Conservation (phyloP, 495 filamentous ascomycete species). For the Podospora bellae-mahoneyi region DNA sequence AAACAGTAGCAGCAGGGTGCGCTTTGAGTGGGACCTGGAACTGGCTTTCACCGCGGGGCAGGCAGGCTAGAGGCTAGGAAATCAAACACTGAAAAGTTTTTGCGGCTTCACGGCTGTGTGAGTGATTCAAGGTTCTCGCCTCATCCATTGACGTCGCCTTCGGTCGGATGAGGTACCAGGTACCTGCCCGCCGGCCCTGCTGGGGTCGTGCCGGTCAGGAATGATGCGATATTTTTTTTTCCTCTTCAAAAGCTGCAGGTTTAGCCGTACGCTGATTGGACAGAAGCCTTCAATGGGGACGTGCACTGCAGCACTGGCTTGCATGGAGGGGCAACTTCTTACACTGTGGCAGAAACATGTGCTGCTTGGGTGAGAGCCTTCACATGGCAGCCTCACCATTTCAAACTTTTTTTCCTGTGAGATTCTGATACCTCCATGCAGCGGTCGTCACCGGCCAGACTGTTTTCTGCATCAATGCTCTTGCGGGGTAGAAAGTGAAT, state of each 20-base stretch:
- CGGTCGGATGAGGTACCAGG: slow-evolving; percentile 15
- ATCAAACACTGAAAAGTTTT: slow-evolving; percentile 22
- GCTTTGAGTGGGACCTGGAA: not conserved
- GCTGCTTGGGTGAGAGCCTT: not conserved
- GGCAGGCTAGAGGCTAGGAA: slow-evolving; percentile 11
- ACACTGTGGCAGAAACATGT: not conserved
- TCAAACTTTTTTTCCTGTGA: not conserved
- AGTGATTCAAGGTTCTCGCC: slow-evolving; percentile 23
- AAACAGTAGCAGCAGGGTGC: slow-evolving; percentile 15
- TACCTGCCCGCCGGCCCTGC: slow-evolving; percentile 12
- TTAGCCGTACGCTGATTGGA: slow-evolving; percentile 20
- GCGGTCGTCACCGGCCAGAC: slow-evolving; percentile 5
- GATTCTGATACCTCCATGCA: not conserved
- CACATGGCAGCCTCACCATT: slow-evolving; percentile 3
- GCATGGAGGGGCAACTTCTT: slow-evolving; percentile 14
- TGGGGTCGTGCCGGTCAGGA: slow-evolving; percentile 15
- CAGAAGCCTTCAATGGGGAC: slow-evolving; percentile 18
- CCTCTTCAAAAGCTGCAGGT: slow-evolving; percentile 4
- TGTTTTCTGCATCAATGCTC: not conserved
- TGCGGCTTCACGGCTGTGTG: slow-evolving; percentile 13
- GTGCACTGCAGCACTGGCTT: slow-evolving; percentile 14
- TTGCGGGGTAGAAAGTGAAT: not conserved
- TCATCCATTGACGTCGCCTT: slow-evolving; percentile 26
- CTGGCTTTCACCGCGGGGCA: slow-evolving; percentile 26
- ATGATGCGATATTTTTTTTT: slow-evolving; percentile 32